A percentile compares a stretch with the other conserved stretches of the same genome.
These are phyloP conservation scores for Pezicula neosporulosa DNA, from an alignment of 2,329 filamentous ascomycete genomes.

Conservation along the genomic window DNA sequence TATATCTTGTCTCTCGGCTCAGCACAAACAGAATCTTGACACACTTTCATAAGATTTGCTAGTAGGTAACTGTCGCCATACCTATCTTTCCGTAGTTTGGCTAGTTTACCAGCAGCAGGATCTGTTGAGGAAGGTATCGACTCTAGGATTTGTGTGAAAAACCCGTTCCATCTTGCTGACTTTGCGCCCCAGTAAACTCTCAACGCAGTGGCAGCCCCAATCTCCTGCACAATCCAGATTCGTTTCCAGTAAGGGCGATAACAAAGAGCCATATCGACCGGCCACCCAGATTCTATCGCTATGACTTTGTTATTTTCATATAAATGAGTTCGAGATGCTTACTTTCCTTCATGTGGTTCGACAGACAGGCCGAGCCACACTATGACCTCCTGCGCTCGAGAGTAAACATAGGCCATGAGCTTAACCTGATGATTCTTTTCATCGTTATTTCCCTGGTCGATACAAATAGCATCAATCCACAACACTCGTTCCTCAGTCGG, in stretches of 20 bases:
- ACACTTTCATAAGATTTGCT: background rate
- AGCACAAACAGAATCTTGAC: background rate
- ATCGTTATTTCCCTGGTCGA: background rate
- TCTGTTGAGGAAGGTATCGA: background rate
- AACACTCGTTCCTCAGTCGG: background rate
- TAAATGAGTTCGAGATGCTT: background rate
- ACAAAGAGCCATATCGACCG: background rate
- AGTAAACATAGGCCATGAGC: background rate
- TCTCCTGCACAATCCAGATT: constrained; percentile 1
- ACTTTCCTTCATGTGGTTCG: background rate
- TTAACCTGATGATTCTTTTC: background rate
- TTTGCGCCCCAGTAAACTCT: background rate
- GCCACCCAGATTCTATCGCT: background rate
- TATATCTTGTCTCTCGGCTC: background rate
- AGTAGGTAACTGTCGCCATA: background rate
- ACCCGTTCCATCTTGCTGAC: background rate
- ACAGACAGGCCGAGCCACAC: background rate
- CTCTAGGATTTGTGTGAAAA: background rate
- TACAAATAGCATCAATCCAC: too few species aligned
- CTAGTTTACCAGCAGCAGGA: background rate
- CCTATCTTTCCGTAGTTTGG: background rate
- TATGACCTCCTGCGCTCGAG: background rate
- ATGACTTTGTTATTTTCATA: background rate
- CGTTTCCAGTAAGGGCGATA: constrained; percentile 1
- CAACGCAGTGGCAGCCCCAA: background rate